Conservation (phyloP, 371 early-diverging fungal species). For the Massospora cicadina region DNA sequence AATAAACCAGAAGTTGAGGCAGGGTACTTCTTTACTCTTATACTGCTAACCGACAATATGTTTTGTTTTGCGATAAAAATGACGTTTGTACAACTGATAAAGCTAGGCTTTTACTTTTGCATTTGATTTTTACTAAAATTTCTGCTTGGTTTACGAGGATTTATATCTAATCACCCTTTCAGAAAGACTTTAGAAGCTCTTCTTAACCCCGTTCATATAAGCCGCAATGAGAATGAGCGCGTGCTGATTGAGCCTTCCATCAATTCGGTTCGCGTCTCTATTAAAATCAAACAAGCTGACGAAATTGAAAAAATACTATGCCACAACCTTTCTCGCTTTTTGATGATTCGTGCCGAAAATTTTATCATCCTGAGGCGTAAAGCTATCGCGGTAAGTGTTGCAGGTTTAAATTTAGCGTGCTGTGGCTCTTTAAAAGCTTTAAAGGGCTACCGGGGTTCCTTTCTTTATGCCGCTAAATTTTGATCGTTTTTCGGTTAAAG, state of each 20-base stretch:
- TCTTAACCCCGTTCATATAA: slow-evolving; percentile 74
- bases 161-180: slow-evolving; percentile 1
- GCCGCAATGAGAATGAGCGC: slow-evolving; percentile 87
- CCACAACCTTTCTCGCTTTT: slow-evolving; percentile 90
- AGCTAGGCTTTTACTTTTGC: too few species aligned
- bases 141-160: too few species aligned
- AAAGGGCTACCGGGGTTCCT: too few species aligned
- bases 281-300: slow-evolving; percentile 95
- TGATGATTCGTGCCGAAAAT: slow-evolving; percentile 91
- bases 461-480: too few species aligned
- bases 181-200: slow-evolving; percentile 66
- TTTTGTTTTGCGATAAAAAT: too few species aligned
- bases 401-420: background rate
- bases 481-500: too few species aligned
- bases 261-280: slow-evolving; percentile 85
- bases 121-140: too few species aligned
- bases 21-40: slow-evolving; percentile 26
- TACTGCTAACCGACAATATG: background rate
- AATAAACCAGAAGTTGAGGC: slow-evolving; percentile 96
- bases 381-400: slow-evolving; percentile 49
- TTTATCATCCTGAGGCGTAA: slow-evolving; percentile 88
- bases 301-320: slow-evolving; percentile 88
- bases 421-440: background rate
- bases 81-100: too few species aligned
- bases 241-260: slow-evolving; percentile 85